These are phyloP conservation scores for Beauveria sp. DNA, from an alignment of 2,329 filamentous ascomycete species.

Conservation along the genomic window DNA sequence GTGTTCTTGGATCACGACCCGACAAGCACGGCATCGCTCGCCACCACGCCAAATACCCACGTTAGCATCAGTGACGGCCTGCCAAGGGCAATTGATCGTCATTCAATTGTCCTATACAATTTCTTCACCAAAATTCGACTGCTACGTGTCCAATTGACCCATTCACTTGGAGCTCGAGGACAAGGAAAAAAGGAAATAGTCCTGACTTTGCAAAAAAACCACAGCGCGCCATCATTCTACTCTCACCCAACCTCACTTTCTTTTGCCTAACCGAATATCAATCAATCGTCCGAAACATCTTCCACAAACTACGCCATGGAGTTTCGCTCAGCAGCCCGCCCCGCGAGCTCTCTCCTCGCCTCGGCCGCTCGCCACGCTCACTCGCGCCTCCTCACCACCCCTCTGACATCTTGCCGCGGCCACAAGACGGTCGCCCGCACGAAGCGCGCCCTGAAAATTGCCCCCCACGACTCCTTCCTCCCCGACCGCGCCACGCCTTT, in stretches of 20 bases:
- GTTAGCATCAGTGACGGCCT: background rate
- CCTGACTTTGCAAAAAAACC: background rate
- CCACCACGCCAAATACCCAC: background rate
- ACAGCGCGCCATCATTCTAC: too few species aligned
- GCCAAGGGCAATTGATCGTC: background rate
- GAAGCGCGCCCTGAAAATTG: constrained; percentile 50
- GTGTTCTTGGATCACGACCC: constrained; percentile 2
- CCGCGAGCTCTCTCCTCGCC: constrained; percentile 26
- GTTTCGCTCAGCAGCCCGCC: constrained; percentile 27
- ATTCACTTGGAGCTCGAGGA: constrained; percentile 9
- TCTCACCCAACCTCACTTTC: too few species aligned
- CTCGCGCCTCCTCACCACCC: constrained; percentile 16
- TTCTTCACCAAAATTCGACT: background rate
- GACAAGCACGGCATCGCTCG: background rate
- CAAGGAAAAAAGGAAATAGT: background rate
- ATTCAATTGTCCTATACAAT: background rate
- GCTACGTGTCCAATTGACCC: constrained; percentile 7
- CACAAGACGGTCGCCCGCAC: constrained; percentile 47
- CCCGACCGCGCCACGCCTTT: constrained; percentile 26
- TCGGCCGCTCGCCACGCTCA: constrained; percentile 11
- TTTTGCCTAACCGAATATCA: too few species aligned
- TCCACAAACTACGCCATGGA: constrained; percentile 23
- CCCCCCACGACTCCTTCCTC: constrained; percentile 54
- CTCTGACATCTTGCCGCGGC: constrained; percentile 27
- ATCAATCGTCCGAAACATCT: too few species aligned